Evolutionary conservation across 495 filamentous ascomycete genomes (phyloP), one percentile per base, ranked within the genome.

Genomic region (Aspergillus sclerotiicarbonarius): DNA sequence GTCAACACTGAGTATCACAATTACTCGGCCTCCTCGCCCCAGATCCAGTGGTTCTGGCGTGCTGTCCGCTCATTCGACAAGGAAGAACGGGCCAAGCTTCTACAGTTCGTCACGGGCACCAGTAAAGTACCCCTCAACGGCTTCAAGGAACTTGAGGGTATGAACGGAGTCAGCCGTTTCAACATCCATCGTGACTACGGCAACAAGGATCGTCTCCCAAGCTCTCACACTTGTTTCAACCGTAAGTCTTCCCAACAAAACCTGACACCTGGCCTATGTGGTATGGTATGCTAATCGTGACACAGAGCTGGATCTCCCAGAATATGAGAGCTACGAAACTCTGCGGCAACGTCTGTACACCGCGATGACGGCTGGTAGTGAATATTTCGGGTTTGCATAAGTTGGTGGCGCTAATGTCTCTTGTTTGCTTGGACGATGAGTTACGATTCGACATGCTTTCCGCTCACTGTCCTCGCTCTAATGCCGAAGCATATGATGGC

Each of bases 11-110:
- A 98, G 67, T 98, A 97, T 66, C 94, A 98, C 74, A 98, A 97
- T 73, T 99, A 98, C 79, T 89, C 90, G 15, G 88, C 90, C 29
- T 90, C 92, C 0, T 96, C 94, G 2, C 87, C 92, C 21, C 94
- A 99, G 67, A 97, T 99, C 63, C 94, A 99, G 72, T 98, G 94
- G 95, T 97, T 99, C 85, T 99, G 94, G 94, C 88, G 94, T 65
- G 94, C 95, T 4, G 88, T 99, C 43, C 88, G 95, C 62, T 96
- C 92, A 6, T 99, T 96, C 65, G 94, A 99, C 79, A 98, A 98
- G 77, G 94, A 99, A 78, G 94, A 98, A 74, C 90, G 90, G 55
- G 94, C 94, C 59, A 98, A 98, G 71, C 83, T 99, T 41, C 83
- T 99, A 6, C 94, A 99, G 68, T 99, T 99, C 72, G 94, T 98